These are phyloP conservation scores for Triticum turgidum DNA, from an alignment of 176 grass and related monocot species.

Conservation along the genomic window DNA sequence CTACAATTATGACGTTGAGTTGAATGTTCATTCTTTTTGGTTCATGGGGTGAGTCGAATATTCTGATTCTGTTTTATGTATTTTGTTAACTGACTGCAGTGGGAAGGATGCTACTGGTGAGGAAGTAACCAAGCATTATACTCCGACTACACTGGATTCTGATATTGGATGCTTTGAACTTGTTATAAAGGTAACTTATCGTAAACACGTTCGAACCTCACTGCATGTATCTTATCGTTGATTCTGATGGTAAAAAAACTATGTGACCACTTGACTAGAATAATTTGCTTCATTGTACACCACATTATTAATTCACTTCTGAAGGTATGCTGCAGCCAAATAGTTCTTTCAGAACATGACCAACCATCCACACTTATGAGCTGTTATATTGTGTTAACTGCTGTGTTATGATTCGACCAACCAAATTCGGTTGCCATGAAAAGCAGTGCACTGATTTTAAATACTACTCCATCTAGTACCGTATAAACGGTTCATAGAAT, in stretches of 20 bases:
- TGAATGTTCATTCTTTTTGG: background rate
- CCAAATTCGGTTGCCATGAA: background rate
- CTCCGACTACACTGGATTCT: no score
- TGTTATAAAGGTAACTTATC: no score
- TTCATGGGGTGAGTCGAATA: background rate
- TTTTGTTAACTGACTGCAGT: conserved; percentile 16
- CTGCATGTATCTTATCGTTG: no score
- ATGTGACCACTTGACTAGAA: no score
- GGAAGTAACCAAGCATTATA: no score
- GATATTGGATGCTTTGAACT: no score
- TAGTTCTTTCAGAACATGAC: background rate
- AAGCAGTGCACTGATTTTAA: background rate
- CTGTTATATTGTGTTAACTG: background rate
- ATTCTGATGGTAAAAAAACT: no score
- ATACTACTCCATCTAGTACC: background rate
- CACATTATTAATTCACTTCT: background rate
- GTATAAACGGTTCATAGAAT: background rate
- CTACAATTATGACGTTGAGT: background rate
- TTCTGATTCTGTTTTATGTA: background rate
- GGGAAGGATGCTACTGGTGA: conserved; percentile 57
- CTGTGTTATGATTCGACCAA: background rate
- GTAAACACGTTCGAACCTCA: no score
- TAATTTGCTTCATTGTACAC: no score
- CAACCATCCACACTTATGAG: background rate
- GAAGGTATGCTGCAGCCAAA: background rate